Conservation (phyloP, 345 rosid species). For the Acer yangbiense region DNA sequence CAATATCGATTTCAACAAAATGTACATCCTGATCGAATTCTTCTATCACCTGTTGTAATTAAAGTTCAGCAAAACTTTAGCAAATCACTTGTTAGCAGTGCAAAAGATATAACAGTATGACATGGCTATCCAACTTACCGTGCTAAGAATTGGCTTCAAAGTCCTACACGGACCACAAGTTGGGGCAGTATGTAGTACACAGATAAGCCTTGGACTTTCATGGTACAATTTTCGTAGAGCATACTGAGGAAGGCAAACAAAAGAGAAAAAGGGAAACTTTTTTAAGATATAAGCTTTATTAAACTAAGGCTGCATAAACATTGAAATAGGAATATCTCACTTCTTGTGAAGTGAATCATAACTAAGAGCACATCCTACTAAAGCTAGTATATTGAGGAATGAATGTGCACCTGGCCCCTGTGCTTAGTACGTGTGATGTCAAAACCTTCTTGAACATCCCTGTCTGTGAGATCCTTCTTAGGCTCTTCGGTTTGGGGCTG, state of each 20-base stretch:
- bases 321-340: slow-evolving; percentile 1
- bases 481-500: slow-evolving; percentile 89
- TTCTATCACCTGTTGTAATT: slow-evolving; percentile 73
- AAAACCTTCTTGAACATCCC: slow-evolving; percentile 85
- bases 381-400: slow-evolving; percentile 1
- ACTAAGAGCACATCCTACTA: not conserved
- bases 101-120: not conserved
- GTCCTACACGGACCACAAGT: slow-evolving; percentile 98
- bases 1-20: slow-evolving; percentile 91
- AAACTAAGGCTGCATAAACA: slow-evolving; percentile 7
- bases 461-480: slow-evolving; percentile 80
- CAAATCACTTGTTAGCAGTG: slow-evolving; percentile 4
- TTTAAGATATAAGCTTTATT: slow-evolving; percentile 6
- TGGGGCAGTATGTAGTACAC: slow-evolving; percentile 86
- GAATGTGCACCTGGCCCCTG: slow-evolving; percentile 75
- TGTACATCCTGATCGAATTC: slow-evolving; percentile 85
- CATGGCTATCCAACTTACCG: slow-evolving; percentile 43
- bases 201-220: slow-evolving; percentile 86
- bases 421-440: slow-evolving; percentile 82
- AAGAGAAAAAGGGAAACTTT: slow-evolving; percentile 1
- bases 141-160: slow-evolving; percentile 93
- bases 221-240: slow-evolving; percentile 92
- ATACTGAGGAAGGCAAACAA: slow-evolving; percentile 51
- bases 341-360: not conserved
- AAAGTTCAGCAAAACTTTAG: not conserved